Base-by-base conservation (phyloP, 108 stramenopile species). In the Nitzschia sp. region DNA sequence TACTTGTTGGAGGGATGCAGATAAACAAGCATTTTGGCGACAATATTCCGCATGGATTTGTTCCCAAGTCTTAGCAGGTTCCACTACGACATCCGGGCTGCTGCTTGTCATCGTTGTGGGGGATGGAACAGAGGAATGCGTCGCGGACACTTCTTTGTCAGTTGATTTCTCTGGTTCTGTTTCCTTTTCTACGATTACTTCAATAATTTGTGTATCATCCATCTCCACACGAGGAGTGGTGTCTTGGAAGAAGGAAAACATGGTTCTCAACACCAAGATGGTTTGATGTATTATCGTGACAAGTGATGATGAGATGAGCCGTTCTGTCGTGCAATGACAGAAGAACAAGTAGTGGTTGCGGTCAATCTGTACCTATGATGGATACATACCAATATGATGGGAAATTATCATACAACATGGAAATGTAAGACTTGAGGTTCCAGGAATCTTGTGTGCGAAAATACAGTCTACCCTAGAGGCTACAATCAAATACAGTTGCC, bases 21-120 rank as follows among this genome's bases (percentile, higher is more conserved):
- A 48, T 6, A 75, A 26, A 1, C 51, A 25, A 15, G 60, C 66
- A 40, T 63, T 44, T 37, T 62, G 25, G 5, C 51, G 38, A 44
- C 73, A 75, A 56, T 75, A 75, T 19, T 29, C 8, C 54, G 46
- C 53, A 38, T 75, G 73, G 0, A 60, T 39, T 39, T 75, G 60
- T 9, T 41, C 40, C 65, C 64, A 73, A 25, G 1, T 62, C 17
- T 15, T 17, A 6, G 46, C 2, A 48, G 46, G 3, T 34, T 34
- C 29, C 29, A 34, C 29, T 17, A 17, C 46, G 6, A 15, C 17
- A 48, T 48, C 6, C 46, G 46, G 46, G 6, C 46, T 48, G n/a
- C n/a, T 48, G 46, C n/a, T 48, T 15, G 46, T 15, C 43, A 43
- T 9, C 46, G 46, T 17, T 17, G 46, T 48, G 46, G 46, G n/a